phyloP scores from a whole-genome alignment of 139 green algal species.

The Haematococcus sp. region DNA sequence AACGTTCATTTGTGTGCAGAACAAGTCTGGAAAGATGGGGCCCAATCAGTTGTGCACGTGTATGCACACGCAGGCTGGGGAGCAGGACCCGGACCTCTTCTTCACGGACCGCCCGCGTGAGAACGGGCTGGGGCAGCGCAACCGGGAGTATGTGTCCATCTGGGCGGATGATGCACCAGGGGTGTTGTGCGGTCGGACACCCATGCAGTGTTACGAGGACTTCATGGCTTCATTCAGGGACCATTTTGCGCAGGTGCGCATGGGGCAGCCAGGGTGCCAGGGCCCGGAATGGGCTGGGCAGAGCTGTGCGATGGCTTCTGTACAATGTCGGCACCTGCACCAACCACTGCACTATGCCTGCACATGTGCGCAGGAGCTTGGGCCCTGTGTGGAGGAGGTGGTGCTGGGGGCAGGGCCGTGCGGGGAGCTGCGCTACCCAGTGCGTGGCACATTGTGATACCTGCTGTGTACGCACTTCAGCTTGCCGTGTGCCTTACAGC shows the following conservation, averaged over 20 bases:
- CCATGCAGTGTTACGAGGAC: constrained; percentile 83
- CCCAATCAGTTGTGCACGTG: neutral
- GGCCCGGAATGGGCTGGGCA: no score
- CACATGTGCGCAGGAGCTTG: constrained; percentile 53
- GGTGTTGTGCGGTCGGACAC: constrained; percentile 52
- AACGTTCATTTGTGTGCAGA: no score
- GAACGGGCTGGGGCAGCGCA: constrained; percentile 48
- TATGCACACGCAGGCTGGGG: constrained; percentile 44
- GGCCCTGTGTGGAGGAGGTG: constrained; percentile 73
- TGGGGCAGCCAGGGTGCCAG: no score
- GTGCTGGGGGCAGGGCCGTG: constrained; percentile 69
- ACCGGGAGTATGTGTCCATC: constrained; percentile 81
- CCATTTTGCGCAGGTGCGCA: constrained; percentile 46
- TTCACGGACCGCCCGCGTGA: constrained; percentile 73
- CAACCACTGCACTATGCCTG: no score
- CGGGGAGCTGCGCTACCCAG: constrained; percentile 58
- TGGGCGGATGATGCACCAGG: constrained; percentile 74
- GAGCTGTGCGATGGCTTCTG: no score
- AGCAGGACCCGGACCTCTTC: constrained; percentile 83
- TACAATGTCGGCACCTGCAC: no score
- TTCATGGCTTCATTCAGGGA: constrained; percentile 79
- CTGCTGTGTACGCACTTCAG: no score
- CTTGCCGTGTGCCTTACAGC: no score
- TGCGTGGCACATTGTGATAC: no score
- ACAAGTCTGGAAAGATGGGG: no score